Evolutionary conservation across 2,329 filamentous ascomycete species (phyloP).

Genomic region (Fusarium sp.): DNA sequence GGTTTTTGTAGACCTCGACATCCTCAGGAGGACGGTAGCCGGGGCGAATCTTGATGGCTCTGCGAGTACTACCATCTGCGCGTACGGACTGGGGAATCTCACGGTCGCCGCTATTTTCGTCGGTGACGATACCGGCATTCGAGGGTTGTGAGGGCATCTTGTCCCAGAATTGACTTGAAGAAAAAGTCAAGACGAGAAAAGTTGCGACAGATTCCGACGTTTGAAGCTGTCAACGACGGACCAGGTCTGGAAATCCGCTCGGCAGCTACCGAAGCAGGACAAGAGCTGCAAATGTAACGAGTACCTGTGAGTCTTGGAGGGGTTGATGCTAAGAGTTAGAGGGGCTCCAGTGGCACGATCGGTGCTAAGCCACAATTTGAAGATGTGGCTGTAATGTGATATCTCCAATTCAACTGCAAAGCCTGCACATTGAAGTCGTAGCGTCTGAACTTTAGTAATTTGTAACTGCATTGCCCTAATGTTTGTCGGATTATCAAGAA

Average conservation of each 20-base stretch:
- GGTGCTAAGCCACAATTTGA: slow-evolving; percentile 9
- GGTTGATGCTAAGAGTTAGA: slow-evolving; percentile 13
- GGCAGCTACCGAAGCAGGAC: slow-evolving; percentile 32
- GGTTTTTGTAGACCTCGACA: slow-evolving; percentile 95
- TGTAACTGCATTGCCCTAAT: background rate
- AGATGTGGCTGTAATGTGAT: slow-evolving; percentile 13
- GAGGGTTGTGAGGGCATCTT: slow-evolving; percentile 63
- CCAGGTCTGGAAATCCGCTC: slow-evolving; percentile 26
- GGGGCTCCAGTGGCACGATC: slow-evolving; percentile 15
- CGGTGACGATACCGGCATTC: slow-evolving; percentile 80
- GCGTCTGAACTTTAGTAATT: background rate
- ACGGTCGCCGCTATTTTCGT: slow-evolving; percentile 80
- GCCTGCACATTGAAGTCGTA: background rate
- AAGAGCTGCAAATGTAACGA: slow-evolving; percentile 9
- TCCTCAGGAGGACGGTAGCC: slow-evolving; percentile 96
- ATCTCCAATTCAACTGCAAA: background rate
- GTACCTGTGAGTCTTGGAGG: slow-evolving; percentile 15
- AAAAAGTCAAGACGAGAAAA: background rate
- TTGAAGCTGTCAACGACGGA: slow-evolving; percentile 8
- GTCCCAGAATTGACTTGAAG: background rate
- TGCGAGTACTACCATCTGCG: slow-evolving; percentile 89
- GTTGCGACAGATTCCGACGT: background rate
- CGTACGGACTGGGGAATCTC: slow-evolving; percentile 90
- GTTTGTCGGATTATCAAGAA: background rate
- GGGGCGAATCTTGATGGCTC: slow-evolving; percentile 92